Evolutionary conservation across 257 asterid genomes (phyloP).

Genomic region (Solanum sitiens): DNA sequence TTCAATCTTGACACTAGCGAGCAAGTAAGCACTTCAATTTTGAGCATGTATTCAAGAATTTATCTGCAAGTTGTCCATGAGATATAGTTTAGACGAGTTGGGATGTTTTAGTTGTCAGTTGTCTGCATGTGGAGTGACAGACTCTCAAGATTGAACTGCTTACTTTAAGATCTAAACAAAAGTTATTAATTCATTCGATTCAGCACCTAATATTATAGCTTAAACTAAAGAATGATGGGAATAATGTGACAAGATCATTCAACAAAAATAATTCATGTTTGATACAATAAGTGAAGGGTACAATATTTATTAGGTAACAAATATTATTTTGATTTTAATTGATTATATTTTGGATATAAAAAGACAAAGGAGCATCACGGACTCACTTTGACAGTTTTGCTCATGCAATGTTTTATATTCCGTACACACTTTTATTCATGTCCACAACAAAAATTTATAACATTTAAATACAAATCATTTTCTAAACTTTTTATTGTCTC

Average conservation of each 20-base stretch:
- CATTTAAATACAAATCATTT: background rate
- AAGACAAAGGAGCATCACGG: background rate
- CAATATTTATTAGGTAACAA: background rate
- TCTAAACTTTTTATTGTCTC: background rate
- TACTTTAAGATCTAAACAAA: background rate
- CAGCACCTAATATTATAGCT: background rate
- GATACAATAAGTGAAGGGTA: background rate
- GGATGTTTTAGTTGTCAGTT: background rate
- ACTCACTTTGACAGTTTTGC: background rate
- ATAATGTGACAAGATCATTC: background rate
- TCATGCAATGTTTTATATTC: background rate
- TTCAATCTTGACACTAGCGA: background rate
- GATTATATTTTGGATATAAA: background rate
- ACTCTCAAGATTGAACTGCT: background rate
- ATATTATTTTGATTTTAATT: background rate
- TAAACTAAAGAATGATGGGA: background rate
- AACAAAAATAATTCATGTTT: background rate
- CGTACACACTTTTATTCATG: background rate
- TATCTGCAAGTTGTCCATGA: background rate
- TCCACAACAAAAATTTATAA: background rate
- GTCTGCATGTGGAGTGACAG: background rate
- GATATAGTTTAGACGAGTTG: background rate
- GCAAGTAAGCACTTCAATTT: background rate
- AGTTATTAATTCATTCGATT: background rate
- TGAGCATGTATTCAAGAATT: background rate